Conservation (phyloP, 495 filamentous ascomycete species). For the Podospora tetraspora region DNA sequence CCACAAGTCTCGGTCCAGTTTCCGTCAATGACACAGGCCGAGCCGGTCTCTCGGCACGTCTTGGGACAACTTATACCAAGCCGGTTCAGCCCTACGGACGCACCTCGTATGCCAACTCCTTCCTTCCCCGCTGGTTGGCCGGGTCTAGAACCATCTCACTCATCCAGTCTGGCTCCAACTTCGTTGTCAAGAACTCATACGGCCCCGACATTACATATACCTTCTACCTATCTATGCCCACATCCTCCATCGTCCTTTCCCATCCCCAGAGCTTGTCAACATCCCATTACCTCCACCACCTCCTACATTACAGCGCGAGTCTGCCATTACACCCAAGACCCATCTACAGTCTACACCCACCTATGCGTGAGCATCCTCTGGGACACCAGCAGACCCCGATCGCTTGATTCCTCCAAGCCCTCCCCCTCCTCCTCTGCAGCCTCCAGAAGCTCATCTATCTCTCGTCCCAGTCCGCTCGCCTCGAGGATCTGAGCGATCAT, state of each 20-base stretch:
- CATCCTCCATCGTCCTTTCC: too few species aligned
- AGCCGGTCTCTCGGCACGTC: not conserved
- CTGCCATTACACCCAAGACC: not conserved
- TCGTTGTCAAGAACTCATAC: not conserved
- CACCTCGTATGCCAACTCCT: not conserved
- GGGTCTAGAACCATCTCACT: not conserved
- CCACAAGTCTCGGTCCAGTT: too few species aligned
- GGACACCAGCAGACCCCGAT: conserved; percentile 7
- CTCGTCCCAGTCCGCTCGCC: conserved; percentile 2
- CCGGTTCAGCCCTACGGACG: not conserved
- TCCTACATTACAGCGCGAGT: not conserved
- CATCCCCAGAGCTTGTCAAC: too few species aligned
- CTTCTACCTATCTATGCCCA: too few species aligned
- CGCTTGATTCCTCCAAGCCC: conserved; percentile 1
- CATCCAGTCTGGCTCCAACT: not conserved
- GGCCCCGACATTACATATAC: not conserved
- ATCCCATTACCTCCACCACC: not conserved
- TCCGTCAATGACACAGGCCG: not conserved
- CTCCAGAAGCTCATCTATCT: conserved; percentile 8
- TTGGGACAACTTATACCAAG: not conserved
- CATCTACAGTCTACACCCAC: conserved; percentile 4
- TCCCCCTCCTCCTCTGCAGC: conserved; percentile 1
- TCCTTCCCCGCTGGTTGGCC: not conserved
- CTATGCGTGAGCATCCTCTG: conserved; percentile 3
- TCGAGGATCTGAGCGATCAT: conserved; percentile 1